Percentiles rank a stretch among this genome's conserved stretches.
phyloP scores from a whole-genome alignment of 345 rosid species.

The Geranium brycei region DNA sequence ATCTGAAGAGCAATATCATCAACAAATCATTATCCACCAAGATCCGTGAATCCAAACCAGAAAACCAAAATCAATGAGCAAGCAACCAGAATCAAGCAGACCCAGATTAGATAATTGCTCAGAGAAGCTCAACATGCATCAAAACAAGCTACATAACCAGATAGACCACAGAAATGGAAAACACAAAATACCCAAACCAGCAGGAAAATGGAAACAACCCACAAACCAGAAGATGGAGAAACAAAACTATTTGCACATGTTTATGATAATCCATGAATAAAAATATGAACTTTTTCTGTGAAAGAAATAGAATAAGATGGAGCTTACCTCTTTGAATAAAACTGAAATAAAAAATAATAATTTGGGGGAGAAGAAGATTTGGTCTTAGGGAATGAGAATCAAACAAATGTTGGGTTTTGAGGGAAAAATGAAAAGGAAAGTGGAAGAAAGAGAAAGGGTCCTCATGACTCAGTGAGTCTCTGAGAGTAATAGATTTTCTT shows the following conservation, averaged over 20 bases:
- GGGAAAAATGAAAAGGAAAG: too few species aligned
- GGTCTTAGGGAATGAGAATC: neutral
- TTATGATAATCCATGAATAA: too few species aligned
- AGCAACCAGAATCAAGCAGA: neutral
- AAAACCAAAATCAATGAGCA: neutral
- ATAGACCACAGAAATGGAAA: neutral
- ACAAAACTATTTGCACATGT: too few species aligned
- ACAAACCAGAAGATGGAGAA: neutral
- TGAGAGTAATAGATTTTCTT: neutral
- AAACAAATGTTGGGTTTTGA: neutral
- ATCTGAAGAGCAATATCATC: neutral
- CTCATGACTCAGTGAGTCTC: neutral
- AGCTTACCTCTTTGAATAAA: neutral
- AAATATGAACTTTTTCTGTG: neutral
- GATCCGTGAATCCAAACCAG: neutral
- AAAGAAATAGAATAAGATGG: neutral
- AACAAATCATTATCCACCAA: too few species aligned
- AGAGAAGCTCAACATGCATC: neutral
- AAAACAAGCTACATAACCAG: neutral
- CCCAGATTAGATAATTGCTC: too few species aligned
- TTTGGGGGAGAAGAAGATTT: neutral
- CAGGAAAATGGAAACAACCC: neutral
- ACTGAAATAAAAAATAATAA: too few species aligned
- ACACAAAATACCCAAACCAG: too few species aligned
- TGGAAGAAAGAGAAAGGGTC: neutral